phyloP scores from a whole-genome alignment of 495 filamentous ascomycete genomes.

The Aspergillus cavernicola region DNA sequence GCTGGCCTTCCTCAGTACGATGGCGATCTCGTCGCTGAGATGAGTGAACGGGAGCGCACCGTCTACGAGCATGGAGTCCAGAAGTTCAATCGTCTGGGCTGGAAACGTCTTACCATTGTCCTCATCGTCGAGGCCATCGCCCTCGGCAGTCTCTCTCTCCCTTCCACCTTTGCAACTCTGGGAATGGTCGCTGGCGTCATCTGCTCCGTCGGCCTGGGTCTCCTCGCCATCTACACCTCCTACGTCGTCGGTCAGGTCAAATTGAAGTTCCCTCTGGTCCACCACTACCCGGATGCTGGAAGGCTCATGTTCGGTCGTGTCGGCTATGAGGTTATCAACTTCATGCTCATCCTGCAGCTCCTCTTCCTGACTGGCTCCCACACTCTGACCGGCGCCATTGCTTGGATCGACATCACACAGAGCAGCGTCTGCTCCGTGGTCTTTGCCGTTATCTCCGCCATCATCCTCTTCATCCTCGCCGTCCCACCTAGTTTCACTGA shows the following conservation, averaged over 20 bases:
- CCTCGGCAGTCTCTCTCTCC: constrained; percentile 57
- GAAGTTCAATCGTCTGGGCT: constrained; percentile 34
- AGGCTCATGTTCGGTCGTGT: constrained; percentile 55
- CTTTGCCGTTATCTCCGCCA: constrained; percentile 57
- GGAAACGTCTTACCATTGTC: constrained; percentile 34
- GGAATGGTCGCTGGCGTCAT: constrained; percentile 57
- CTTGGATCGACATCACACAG: constrained; percentile 58
- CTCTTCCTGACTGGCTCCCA: constrained; percentile 69
- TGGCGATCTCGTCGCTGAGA: constrained; percentile 25
- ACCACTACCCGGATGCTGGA: constrained; percentile 63
- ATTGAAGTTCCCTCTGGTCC: constrained; percentile 57
- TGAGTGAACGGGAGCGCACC: constrained; percentile 24
- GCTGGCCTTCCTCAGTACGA: constrained; percentile 20
- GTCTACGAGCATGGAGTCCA: constrained; percentile 24
- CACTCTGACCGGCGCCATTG: constrained; percentile 65
- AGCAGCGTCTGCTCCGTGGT: constrained; percentile 59
- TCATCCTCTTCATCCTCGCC: constrained; percentile 56
- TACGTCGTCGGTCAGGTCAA: constrained; percentile 70
- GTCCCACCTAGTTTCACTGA: constrained; percentile 53
- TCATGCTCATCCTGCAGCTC: constrained; percentile 58
- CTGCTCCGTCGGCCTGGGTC: constrained; percentile 51
- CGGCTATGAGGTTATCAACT: constrained; percentile 58
- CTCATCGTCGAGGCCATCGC: constrained; percentile 64
- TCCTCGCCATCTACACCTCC: constrained; percentile 66
- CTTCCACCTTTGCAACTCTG: constrained; percentile 53